Base-by-base conservation (phyloP, 2,329 filamentous ascomycete species). In the Phialemoniopsis sp. region DNA sequence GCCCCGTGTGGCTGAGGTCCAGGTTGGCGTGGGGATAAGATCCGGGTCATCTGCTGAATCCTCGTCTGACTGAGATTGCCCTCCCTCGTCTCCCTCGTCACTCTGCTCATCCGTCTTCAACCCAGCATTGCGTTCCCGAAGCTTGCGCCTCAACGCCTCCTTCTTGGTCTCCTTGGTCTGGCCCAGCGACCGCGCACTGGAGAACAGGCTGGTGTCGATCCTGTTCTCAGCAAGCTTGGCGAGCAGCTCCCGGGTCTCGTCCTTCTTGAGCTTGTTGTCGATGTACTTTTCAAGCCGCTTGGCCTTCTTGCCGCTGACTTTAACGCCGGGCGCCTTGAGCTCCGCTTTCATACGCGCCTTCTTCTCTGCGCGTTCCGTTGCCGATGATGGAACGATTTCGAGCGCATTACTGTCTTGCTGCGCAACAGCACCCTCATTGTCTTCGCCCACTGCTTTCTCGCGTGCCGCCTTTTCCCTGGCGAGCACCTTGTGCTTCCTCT, bases 231-330 rank as follows among this genome's bases (percentile, higher is more conserved):
- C 87, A 18, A 98, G 73, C 58, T 93, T 90, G 56, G 87, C 86
- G 51, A 97, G 73, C 21, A 98, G 69, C 41, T 82, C 85, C 19
- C 87, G 73, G 54, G 88, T 95, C 61, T 97, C 91, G 57, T 98
- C 93, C 61, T 95, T 96, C 61, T 83, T 87, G 34, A 98, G 70
- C 72, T 98, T 98, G 42, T 78, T 93, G 54, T 97, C 90, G 48
- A 84, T 81, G 56, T 83, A 84, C 54, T 84, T 84, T 46, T 83
- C 80, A 30, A 84, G 56, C 2, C 80, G 71, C 63, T 84, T 83
- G 6, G 79, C 76, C 57, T 84, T 84, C 55, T 84, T 82, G 43
- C 76, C 68, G 53, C 69, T 81, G 56, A 82, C 68, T 52, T 81
- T 80, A 33, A 57, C 52, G 2, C 70, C 72, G 38, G 76, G 66